phyloP scores from a whole-genome alignment of 2,329 filamentous ascomycete species.

The Aspergillus eucalypticola region DNA sequence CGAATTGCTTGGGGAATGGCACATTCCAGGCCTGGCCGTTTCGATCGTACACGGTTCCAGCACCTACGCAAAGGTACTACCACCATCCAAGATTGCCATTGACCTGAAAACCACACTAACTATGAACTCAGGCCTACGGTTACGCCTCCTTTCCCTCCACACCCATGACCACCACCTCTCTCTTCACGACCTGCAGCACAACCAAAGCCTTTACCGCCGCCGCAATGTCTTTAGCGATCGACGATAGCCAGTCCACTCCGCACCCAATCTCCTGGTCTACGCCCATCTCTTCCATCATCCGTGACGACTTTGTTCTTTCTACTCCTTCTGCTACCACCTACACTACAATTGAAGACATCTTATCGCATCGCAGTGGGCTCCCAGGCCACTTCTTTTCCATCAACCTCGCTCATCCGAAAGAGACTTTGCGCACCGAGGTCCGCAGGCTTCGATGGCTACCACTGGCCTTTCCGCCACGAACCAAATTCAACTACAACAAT shows the following conservation, averaged over 20 bases:
- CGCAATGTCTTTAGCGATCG: slow-evolving; percentile 22
- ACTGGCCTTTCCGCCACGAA: slow-evolving; percentile 21
- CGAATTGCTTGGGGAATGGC: slow-evolving; percentile 27
- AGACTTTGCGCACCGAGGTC: slow-evolving; percentile 18
- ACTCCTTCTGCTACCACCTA: slow-evolving; percentile 29
- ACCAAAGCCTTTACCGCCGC: slow-evolving; percentile 32
- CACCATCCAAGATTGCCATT: background rate
- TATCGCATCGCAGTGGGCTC: slow-evolving; percentile 36
- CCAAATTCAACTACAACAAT: slow-evolving; percentile 26
- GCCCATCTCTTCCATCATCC: slow-evolving; percentile 37
- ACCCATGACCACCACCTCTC: slow-evolving; percentile 1
- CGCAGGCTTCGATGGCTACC: slow-evolving; percentile 23
- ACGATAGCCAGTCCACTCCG: slow-evolving; percentile 20
- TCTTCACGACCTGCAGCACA: slow-evolving; percentile 30
- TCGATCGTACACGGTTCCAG: slow-evolving; percentile 29
- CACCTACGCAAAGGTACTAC: slow-evolving; percentile 28
- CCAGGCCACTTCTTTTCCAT: slow-evolving; percentile 21
- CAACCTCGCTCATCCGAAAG: slow-evolving; percentile 4
- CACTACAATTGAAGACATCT: slow-evolving; percentile 36
- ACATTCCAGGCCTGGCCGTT: slow-evolving; percentile 33
- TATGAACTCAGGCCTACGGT: background rate
- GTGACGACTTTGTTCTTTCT: slow-evolving; percentile 34
- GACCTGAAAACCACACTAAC: background rate
- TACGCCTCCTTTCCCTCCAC: background rate
- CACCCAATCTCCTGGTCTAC: slow-evolving; percentile 37